Evolutionary conservation across 2,329 filamentous ascomycete genomes (phyloP).

Genomic region (Fusarium poae): DNA sequence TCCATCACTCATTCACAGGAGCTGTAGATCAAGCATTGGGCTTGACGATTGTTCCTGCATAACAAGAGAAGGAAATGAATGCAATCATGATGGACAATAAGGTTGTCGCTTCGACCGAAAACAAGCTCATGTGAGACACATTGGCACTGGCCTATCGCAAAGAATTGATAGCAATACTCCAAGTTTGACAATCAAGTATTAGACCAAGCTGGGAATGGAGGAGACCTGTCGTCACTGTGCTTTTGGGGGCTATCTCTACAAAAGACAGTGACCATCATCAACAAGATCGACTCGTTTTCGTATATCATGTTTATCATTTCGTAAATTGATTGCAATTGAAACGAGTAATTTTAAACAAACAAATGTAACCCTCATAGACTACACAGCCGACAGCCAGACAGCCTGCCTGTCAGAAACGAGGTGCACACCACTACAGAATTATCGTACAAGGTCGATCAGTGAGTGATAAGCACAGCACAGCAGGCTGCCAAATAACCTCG

Average conservation of each 20-base stretch:
- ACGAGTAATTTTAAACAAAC: background rate
- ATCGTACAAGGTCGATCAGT: constrained; percentile 1
- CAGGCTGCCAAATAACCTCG: constrained; percentile 13
- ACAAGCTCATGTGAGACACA: background rate
- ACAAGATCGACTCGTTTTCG: background rate
- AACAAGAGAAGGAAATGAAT: background rate
- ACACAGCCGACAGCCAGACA: background rate
- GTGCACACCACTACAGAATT: constrained; percentile 6
- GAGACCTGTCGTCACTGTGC: background rate
- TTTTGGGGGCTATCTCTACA: background rate
- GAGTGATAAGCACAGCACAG: constrained; percentile 3
- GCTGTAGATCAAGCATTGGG: background rate
- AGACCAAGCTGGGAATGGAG: background rate
- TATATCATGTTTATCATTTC: background rate
- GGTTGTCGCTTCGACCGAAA: background rate
- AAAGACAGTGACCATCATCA: background rate
- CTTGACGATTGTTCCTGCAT: background rate
- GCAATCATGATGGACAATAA: background rate
- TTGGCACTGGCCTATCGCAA: background rate
- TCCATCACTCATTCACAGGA: background rate
- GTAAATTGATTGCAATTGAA: background rate
- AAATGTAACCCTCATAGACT: background rate
- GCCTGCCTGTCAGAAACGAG: background rate
- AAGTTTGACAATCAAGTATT: background rate
- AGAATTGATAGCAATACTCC: background rate